These are phyloP conservation scores for Ceratobasidium sp. DNA, from an alignment of 1,284 basidiomycete species.

Conservation along the genomic window DNA sequence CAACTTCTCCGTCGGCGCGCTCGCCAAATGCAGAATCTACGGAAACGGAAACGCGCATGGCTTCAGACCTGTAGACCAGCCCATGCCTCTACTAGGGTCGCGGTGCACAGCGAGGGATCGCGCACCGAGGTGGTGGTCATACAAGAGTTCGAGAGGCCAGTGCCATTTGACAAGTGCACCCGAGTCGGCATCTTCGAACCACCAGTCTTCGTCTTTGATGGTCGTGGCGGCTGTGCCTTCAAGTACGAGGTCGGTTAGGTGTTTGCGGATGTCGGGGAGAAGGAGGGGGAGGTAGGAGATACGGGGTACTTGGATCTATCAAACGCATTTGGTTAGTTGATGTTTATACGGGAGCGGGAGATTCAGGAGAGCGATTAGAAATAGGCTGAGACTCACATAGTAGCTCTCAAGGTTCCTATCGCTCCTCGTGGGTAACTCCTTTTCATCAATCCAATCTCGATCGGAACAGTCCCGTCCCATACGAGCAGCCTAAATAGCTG, in stretches of 20 bases:
- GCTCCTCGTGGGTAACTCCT: constrained; percentile 85
- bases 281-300: constrained; percentile 92
- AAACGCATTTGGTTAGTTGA: too few species aligned
- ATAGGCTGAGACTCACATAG: constrained; percentile 57
- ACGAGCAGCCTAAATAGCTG: constrained; percentile 81
- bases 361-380: too few species aligned
- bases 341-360: background rate
- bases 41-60: constrained; percentile 70
- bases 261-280: constrained; percentile 83
- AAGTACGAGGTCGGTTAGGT: constrained; percentile 88
- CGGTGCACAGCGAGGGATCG: constrained; percentile 36
- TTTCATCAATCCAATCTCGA: constrained; percentile 84
- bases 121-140: constrained; percentile 73
- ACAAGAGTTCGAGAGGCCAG: constrained; percentile 93
- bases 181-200: constrained; percentile 86
- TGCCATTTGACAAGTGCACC: constrained; percentile 87
- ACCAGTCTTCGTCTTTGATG: constrained; percentile 88
- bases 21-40: constrained; percentile 83
- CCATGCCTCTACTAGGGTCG: background rate
- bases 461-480: constrained; percentile 88
- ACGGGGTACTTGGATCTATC: constrained; percentile 73
- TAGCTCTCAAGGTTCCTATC: constrained; percentile 88
- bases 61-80: constrained; percentile 35
- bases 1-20: constrained; percentile 85
- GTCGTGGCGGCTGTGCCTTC: constrained; percentile 78